Base-by-base conservation (phyloP, 805 yeast species). In the Priceomyces melissophilus region DNA sequence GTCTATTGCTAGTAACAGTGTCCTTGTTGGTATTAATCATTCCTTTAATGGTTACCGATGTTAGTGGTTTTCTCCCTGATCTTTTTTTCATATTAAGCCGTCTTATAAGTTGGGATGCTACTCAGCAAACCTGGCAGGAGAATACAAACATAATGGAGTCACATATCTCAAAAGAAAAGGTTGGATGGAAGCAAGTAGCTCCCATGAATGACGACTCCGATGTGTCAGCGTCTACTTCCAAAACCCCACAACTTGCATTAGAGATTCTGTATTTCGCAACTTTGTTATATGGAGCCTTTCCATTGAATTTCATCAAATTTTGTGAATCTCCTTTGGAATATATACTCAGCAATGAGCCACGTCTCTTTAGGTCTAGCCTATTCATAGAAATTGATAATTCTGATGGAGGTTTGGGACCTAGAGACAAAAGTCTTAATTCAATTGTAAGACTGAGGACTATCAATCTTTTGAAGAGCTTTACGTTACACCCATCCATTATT, bases 281-380 rank as follows among this genome's bases (percentile, higher is more conserved):
- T 1, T 57, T 78, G 17, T 52, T 81, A 1, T 82, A 82, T 47
- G 86, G 83, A 0, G 53, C 81, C 10, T 81, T 69, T 44, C 86
- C 87, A 0, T 53, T 68, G 15, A 75, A 75, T 45, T 58, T 79
- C 4, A 49, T 70, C 16, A 47, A 54, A 5, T 80, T 76, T 49
- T 46, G 71, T 13, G 60, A 66, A 14, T 55, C 60, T 32, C 79
- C 85, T 4, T 43, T 54, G 3, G 53, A 54, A 30, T 78, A 65
- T 37, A 38, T 57, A 17, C 16, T 14, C 3, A 33, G 44, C 5
- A 26, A 45, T 23, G 45, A 50, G 1, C 54, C 63, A 1, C 41
- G 37, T 13, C 13, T 49, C 4, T 13, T 59, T 3, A 41, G 44
- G 3, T 16, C 32, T 3, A 38, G 34, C 2, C 43, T 41, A 35